Evolutionary conservation across 805 yeast genomes (phyloP), one percentile per base, ranked within the genome.

Genomic region (Saturnispora dispora): DNA sequence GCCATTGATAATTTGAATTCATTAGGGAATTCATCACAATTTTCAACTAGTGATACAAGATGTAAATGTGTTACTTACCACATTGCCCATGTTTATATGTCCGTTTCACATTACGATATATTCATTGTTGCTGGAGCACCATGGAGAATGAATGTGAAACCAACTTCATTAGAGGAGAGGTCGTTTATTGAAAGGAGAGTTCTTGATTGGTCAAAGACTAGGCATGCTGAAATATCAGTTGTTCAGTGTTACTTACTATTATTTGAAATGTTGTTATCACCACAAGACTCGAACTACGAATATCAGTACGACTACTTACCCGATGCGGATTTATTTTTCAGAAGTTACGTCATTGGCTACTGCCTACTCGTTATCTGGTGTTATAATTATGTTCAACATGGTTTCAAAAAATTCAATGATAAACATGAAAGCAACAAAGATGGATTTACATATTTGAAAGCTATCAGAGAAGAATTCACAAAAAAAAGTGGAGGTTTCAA

Each of bases 121-220:
- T 85, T 85, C 50, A 82, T 85, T 5, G 83, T 73, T 63, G 83
- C 90, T 2, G 96, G 96, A 1, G 85, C 88, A 7, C 93, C 93
- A 1, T 79, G 84, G 68, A 76, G 89, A 59, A 82, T 85, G 82
- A 85, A 79, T 59, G 88, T 82, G 35, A 71, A 70, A 37, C 81
- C 85, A 10, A 77, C 79, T 5, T 68, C 69, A 9, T 61, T 68
- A 1, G 82, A 78, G 52, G 69, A 65, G 37, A 74, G 78, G 55
- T 72, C 73, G 22, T 67, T 72, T 3, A 79, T 78, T 11, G 70
- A 72, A 39, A 66, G 66, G 13, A 70, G 82, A 55, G 74, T 85
- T 18, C 63, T 69, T 36, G 77, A 72, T 47, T 79, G 86, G 81
- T 70, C 82, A 1, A 59, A 62, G 5, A 69, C 75, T 9, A 52